A percentile compares a stretch with the other conserved stretches of the same genome.
Evolutionary conservation across 352 stramenopile species (phyloP).

Genomic region (Phytophthora citrophthora): DNA sequence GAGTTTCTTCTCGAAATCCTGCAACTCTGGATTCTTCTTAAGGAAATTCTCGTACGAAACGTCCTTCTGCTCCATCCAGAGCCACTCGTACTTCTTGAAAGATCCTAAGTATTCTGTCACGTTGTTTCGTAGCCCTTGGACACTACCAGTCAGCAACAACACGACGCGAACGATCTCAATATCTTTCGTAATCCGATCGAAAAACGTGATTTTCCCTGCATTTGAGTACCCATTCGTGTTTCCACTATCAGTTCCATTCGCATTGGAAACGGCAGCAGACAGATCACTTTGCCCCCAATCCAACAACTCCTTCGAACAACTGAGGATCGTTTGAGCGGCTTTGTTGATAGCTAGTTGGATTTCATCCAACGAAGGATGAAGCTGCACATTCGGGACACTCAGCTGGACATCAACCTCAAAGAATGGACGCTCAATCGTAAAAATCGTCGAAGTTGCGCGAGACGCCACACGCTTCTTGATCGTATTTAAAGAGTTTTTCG

Average conservation of each 20-base stretch:
- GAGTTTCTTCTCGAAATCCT: slow-evolving; percentile 97
- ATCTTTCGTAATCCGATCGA: slow-evolving; percentile 98
- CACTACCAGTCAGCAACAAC: slow-evolving; percentile 96
- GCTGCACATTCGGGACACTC: slow-evolving; percentile 91
- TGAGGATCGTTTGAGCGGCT: slow-evolving; percentile 96
- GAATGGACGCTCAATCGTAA: slow-evolving; percentile 95
- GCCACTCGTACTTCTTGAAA: slow-evolving; percentile 97
- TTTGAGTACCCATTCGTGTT: slow-evolving; percentile 26
- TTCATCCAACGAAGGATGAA: slow-evolving; percentile 96
- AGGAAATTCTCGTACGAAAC: slow-evolving; percentile 95
- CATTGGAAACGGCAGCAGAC: slow-evolving; percentile 34
- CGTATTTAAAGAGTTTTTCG: slow-evolving; percentile 98
- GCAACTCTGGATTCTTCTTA: slow-evolving; percentile 93
- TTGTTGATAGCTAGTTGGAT: slow-evolving; percentile 99
- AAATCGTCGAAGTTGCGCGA: slow-evolving; percentile 85
- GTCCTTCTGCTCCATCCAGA: slow-evolving; percentile 99
- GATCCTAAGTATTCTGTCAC: slow-evolving; percentile 97
- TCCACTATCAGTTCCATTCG: slow-evolving; percentile 17
- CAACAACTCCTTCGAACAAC: slow-evolving; percentile 96
- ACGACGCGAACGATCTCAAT: slow-evolving; percentile 99
- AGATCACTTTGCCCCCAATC: slow-evolving; percentile 93
- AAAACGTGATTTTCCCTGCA: slow-evolving; percentile 91
- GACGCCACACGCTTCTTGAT: slow-evolving; percentile 98
- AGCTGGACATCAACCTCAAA: slow-evolving; percentile 99
- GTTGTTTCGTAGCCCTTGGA: slow-evolving; percentile 97